Percentiles rank a stretch among this genome's conserved stretches.
These are phyloP conservation scores for Iberis pinnata DNA, from an alignment of 345 rosid genomes.

Conservation along the genomic window DNA sequence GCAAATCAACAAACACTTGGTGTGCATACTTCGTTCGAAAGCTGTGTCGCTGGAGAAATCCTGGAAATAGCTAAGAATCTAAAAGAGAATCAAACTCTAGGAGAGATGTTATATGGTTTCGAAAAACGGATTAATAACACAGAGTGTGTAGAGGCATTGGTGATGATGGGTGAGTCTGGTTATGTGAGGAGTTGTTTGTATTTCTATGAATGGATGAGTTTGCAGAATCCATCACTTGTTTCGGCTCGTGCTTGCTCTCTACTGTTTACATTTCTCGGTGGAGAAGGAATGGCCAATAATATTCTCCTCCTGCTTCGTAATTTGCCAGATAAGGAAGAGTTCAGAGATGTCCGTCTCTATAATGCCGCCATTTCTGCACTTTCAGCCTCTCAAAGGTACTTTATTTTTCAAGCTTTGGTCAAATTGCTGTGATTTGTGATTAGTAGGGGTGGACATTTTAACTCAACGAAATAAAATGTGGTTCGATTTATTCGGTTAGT, in stretches of 20 bases:
- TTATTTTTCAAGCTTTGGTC: not conserved
- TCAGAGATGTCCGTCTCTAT: slow-evolving; percentile 59
- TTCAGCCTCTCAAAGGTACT: slow-evolving; percentile 52
- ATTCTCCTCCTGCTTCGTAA: slow-evolving; percentile 51
- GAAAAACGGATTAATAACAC: slow-evolving; percentile 35
- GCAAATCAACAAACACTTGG: slow-evolving; percentile 22
- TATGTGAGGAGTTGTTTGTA: slow-evolving; percentile 46
- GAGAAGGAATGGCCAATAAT: slow-evolving; percentile 46
- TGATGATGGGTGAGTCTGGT: slow-evolving; percentile 53
- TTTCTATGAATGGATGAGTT: slow-evolving; percentile 80
- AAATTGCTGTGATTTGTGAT: not conserved
- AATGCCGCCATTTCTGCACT: slow-evolving; percentile 76
- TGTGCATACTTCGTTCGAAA: slow-evolving; percentile 12
- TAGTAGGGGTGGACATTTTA: too few species aligned
- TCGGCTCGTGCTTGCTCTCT: slow-evolving; percentile 62
- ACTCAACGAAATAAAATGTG: too few species aligned
- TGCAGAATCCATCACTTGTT: slow-evolving; percentile 63
- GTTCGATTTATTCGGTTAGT: too few species aligned
- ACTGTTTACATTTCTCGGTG: slow-evolving; percentile 61
- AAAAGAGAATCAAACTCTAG: slow-evolving; percentile 51
- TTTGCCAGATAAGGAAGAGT: slow-evolving; percentile 52
- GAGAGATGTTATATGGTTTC: slow-evolving; percentile 49
- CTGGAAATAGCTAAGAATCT: slow-evolving; percentile 44
- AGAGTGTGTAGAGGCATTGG: slow-evolving; percentile 53
- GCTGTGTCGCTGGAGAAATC: slow-evolving; percentile 40